Evolutionary conservation across 2,329 filamentous ascomycete genomes (phyloP), one percentile per base, ranked within the genome.

Genomic region (Scedosporium apiospermum): DNA sequence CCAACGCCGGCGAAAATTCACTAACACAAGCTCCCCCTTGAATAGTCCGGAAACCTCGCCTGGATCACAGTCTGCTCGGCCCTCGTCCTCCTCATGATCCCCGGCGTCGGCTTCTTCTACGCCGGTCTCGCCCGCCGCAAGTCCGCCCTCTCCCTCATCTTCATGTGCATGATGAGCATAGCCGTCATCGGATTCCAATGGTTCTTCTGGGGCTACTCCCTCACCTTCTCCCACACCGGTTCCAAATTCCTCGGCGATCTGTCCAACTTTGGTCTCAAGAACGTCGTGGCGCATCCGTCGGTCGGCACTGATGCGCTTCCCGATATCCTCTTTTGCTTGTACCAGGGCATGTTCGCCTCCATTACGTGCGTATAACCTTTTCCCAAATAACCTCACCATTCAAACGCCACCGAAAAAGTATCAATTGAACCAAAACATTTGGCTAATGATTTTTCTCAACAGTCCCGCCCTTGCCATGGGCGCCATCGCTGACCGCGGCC

Each of bases 121-220:
- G 93, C 90, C 53, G 92, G 91, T 66, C 87, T 96, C 16, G 91
- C 92, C 16, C 87, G 91, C 63, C 86, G 92, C 74, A 96, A 96
- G 79, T 96, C 91, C 0, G 92, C 92, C 3, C 81, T 96, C 62
- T 90, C 91, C 18, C 82, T 96, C 65, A 88, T 96, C 74, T 93
- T 90, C 82, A 82, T 96, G 3, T 90, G 90, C 14, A 84, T 96
- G 78, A 88, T 96, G 78, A 88, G 90, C 16, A 84, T 88, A 3
- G 89, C 85, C 10, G 85, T 96, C 66, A 85, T 92, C 65, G 88
- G 86, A 59, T 96, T 96, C 76, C 91, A 96, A 72, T 96, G 92
- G 91, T 96, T 96, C 80, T 93, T 96, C 80, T 96, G 91, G 91
- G 91, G 91, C 58, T 96, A 93, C 75, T 93, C 89, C 10, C 78